phyloP scores from a whole-genome alignment of 805 yeast species.

The Starmerella etchellsii region DNA sequence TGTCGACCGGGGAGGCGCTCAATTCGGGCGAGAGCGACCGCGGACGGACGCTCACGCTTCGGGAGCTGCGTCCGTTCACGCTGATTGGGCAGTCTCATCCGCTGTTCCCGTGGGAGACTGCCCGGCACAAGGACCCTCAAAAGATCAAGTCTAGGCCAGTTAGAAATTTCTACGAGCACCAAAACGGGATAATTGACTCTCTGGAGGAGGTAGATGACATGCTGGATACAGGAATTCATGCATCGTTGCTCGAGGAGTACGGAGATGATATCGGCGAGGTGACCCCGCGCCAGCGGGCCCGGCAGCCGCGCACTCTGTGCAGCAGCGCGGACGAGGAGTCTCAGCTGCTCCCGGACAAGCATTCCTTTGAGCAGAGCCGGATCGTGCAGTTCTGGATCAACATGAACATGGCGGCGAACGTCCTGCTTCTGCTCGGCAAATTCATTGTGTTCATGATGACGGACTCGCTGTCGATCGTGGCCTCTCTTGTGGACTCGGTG shows the following conservation, averaged over 20 bases:
- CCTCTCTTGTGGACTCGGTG: slow-evolving; percentile 65
- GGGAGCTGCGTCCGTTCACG: slow-evolving; percentile 35
- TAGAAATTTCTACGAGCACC: slow-evolving; percentile 39
- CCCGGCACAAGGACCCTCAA: slow-evolving; percentile 13
- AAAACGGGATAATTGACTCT: slow-evolving; percentile 46
- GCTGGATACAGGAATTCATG: slow-evolving; percentile 58
- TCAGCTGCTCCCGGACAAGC: background rate
- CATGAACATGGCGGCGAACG: slow-evolving; percentile 49
- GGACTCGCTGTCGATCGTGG: slow-evolving; percentile 59
- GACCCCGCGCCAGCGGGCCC: slow-evolving; percentile 17
- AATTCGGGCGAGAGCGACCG: slow-evolving; percentile 1
- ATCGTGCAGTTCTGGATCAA: slow-evolving; percentile 48
- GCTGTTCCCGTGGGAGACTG: slow-evolving; percentile 33
- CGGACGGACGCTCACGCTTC: slow-evolving; percentile 25
- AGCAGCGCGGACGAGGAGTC: background rate
- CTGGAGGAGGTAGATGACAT: slow-evolving; percentile 50
- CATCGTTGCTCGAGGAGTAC: slow-evolving; percentile 50
- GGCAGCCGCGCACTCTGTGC: slow-evolving; percentile 9
- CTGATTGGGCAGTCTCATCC: slow-evolving; percentile 36
- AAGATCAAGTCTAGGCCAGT: slow-evolving; percentile 18
- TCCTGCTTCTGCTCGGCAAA: slow-evolving; percentile 46
- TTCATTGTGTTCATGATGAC: slow-evolving; percentile 48
- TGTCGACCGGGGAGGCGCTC: background rate
- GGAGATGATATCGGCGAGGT: slow-evolving; percentile 30
- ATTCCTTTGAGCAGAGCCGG: background rate